Base-by-base conservation (phyloP, 23 red algal species). In the Cyanidiococcus yangmingshanensis region DNA sequence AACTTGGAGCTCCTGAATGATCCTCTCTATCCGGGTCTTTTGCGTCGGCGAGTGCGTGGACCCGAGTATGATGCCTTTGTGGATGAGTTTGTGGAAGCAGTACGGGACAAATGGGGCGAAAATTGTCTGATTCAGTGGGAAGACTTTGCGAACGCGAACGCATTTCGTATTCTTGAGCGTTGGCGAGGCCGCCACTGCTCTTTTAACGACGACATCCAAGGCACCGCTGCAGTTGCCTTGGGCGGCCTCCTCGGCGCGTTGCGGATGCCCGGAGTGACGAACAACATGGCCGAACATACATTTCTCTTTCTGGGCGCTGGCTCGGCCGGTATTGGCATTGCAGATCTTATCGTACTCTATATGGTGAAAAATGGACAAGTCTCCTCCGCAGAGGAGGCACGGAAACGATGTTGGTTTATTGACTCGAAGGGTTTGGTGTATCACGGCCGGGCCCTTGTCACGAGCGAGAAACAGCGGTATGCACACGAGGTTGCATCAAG, bases 131-230 rank as follows among this genome's bases (percentile, higher is more conserved):
- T 98, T 38, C 92, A 96, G 83, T 96, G 90, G 84, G 92, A 96
- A 76, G 92, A 96, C 75, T 96, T 96, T 88, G 86, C 79, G 37
- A 88, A 90, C 39, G 63, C 87, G 30, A 91, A 91, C 39, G 92
- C 92, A 24, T 59, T 82, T 40, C 87, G 84, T 0, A 78, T 96
- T 74, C 86, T 96, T 38, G 39, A 89, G 27, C 68, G 58, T 15
- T 90, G 87, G 45, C 83, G 82, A 18, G 30, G 86, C 37, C 26
- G 41, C n/a, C 58, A 84, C 30, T 89, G 84, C 40, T 89, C 80
- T 50, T 96, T 96, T 76, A 96, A 96, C 58, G 92, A 96, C 74
- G 92, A 96, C 77, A 96, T 96, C 58, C 92, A 96, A 74, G 89
- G 92, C 32, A 96, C 92, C 68, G 92, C 87, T 32, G 82, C 77